Evolutionary conservation across 768 basidiomycete genomes (phyloP).

Genomic region (Hygrophorus pudorinus): DNA sequence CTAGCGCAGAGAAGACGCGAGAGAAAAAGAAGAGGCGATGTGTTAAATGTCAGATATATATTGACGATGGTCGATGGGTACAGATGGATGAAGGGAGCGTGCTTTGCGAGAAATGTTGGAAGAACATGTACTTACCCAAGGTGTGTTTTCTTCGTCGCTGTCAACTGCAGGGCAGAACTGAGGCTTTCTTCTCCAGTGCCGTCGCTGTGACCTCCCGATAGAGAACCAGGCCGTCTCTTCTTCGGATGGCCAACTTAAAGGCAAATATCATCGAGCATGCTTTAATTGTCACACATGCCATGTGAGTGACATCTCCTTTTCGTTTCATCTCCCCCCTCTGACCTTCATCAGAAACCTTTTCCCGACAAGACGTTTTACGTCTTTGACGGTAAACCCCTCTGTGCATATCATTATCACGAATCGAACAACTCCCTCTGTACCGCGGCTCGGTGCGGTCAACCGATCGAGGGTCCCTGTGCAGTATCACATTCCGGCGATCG

Average conservation of each 20-base stretch:
- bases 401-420: conserved; percentile 90
- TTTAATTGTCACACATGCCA: conserved; percentile 84
- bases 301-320: conserved; percentile 27
- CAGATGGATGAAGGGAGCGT: conserved; percentile 65
- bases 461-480: conserved; percentile 91
- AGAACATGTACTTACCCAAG: conserved; percentile 92
- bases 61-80: conserved; percentile 80
- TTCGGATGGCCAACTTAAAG: conserved; percentile 88
- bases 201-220: conserved; percentile 77
- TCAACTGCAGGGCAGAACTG: conserved; percentile 5
- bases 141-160: conserved; percentile 28
- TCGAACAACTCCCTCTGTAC: conserved; percentile 85
- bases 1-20: conserved; percentile 15
- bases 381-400: conserved; percentile 81
- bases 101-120: conserved; percentile 89
- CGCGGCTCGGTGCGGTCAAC: conserved; percentile 66
- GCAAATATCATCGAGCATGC: conserved; percentile 89
- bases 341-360: conserved; percentile 60
- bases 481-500: conserved; percentile 72
- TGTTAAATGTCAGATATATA: conserved; percentile 53
- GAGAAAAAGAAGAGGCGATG: conserved; percentile 40
- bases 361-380: conserved; percentile 91
- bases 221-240: conserved; percentile 89
- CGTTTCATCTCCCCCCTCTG: neutral
- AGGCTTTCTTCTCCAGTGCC: conserved; percentile 44